Percentiles rank a stretch among this genome's conserved stretches.
phyloP scores from a whole-genome alignment of 495 filamentous ascomycete species.

The Xylaria nigripes region DNA sequence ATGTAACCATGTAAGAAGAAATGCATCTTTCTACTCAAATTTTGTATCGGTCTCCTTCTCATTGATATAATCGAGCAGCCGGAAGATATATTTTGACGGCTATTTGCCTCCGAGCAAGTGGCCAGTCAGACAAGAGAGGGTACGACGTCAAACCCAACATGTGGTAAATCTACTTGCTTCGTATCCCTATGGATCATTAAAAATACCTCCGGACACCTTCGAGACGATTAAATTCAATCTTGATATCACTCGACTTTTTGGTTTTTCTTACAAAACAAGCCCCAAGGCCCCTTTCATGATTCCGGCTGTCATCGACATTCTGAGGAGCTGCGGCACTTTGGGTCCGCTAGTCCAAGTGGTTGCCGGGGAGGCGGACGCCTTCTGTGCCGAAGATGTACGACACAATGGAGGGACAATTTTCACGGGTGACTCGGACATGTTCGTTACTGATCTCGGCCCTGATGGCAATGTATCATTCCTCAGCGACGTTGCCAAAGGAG shows the following conservation, averaged over 20 bases:
- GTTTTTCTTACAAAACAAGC: constrained; percentile 15
- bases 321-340: constrained; percentile 39
- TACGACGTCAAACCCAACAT: constrained; percentile 32
- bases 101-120: constrained; percentile 56
- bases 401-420: constrained; percentile 46
- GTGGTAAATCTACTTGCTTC: constrained; percentile 35
- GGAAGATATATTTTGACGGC: constrained; percentile 70
- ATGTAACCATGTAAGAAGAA: constrained; percentile 49
- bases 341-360: constrained; percentile 46
- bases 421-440: constrained; percentile 68
- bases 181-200: constrained; percentile 18
- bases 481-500: constrained; percentile 31
- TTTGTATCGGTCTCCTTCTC: not conserved
- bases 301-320: constrained; percentile 55
- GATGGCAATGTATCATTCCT: constrained; percentile 53
- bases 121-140: constrained; percentile 42
- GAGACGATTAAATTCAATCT: constrained; percentile 2
- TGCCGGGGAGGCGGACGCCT: constrained; percentile 62
- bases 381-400: constrained; percentile 53
- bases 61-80: constrained; percentile 26
- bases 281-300: constrained; percentile 60
- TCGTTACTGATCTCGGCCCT: constrained; percentile 55
- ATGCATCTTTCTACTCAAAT: not conserved
- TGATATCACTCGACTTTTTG: not conserved
- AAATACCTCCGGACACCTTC: constrained; percentile 10